Conservation (phyloP, 768 basidiomycete species). For the Suillus fuscotomentosus region DNA sequence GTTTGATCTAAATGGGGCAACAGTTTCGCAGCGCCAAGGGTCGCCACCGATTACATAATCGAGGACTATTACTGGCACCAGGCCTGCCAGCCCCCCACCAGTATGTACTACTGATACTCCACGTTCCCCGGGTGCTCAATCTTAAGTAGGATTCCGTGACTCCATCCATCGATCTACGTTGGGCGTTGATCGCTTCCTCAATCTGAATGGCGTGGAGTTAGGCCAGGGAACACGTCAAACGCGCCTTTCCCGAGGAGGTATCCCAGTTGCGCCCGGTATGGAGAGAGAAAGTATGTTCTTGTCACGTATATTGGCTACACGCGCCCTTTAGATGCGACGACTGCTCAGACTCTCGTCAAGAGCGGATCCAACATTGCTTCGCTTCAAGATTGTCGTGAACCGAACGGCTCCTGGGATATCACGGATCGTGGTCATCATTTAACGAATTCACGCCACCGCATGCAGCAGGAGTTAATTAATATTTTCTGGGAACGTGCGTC, state of each 20-base stretch:
- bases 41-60: neutral
- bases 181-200: neutral
- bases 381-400: constrained; percentile 31
- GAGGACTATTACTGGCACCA: neutral
- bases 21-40: neutral
- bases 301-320: constrained; percentile 26
- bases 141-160: neutral
- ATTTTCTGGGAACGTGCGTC: constrained; percentile 16
- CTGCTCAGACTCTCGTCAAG: constrained; percentile 13
- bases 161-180: neutral
- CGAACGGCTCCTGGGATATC: constrained; percentile 28
- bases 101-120: neutral
- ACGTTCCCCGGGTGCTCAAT: neutral
- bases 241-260: constrained; percentile 33
- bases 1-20: neutral
- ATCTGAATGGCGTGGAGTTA: neutral
- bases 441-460: constrained; percentile 8
- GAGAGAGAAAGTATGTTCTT: constrained; percentile 34
- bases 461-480: neutral
- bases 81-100: too few species aligned
- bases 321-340: constrained; percentile 9
- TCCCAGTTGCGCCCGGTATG: constrained; percentile 31
- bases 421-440: constrained; percentile 22
- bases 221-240: constrained; percentile 15
- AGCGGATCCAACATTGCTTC: constrained; percentile 35